Evolutionary conservation across 352 stramenopile species (phyloP).

Genomic region (Pythium graminicola): DNA sequence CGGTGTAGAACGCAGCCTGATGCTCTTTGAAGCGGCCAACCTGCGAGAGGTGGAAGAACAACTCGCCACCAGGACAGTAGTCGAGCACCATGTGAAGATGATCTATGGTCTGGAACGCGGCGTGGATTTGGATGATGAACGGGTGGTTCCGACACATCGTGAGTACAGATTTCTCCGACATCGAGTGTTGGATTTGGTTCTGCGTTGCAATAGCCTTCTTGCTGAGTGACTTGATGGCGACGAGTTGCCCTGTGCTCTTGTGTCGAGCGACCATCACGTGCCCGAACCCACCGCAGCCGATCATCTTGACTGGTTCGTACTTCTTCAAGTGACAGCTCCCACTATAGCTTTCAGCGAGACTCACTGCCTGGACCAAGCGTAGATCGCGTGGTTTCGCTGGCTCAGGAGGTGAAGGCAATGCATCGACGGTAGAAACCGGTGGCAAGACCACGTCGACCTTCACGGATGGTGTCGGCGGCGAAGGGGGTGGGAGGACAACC

Average conservation of each 20-base stretch:
- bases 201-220: conserved; percentile 77
- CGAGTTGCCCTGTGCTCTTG: conserved; percentile 68
- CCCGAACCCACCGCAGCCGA: conserved; percentile 90
- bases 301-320: conserved; percentile 81
- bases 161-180: conserved; percentile 77
- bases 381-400: conserved; percentile 28
- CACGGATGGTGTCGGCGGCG: background rate
- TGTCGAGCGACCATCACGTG: conserved; percentile 88
- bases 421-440: background rate
- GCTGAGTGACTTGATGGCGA: conserved; percentile 80
- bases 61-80: conserved; percentile 76
- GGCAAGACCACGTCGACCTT: background rate
- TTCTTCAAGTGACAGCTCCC: conserved; percentile 65
- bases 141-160: conserved; percentile 69
- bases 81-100: conserved; percentile 86
- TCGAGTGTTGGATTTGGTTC: conserved; percentile 78
- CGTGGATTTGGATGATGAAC: conserved; percentile 86
- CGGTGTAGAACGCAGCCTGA: conserved; percentile 80
- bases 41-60: conserved; percentile 77
- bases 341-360: conserved; percentile 76
- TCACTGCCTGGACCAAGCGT: conserved; percentile 58
- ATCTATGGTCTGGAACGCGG: conserved; percentile 81
- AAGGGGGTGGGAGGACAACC: background rate
- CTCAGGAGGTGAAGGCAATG: background rate
- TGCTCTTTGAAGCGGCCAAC: conserved; percentile 73